Evolutionary conservation across 2,329 filamentous ascomycete species (phyloP), one percentile per base, ranked within the genome.

Genomic region (Fusarium sp.): DNA sequence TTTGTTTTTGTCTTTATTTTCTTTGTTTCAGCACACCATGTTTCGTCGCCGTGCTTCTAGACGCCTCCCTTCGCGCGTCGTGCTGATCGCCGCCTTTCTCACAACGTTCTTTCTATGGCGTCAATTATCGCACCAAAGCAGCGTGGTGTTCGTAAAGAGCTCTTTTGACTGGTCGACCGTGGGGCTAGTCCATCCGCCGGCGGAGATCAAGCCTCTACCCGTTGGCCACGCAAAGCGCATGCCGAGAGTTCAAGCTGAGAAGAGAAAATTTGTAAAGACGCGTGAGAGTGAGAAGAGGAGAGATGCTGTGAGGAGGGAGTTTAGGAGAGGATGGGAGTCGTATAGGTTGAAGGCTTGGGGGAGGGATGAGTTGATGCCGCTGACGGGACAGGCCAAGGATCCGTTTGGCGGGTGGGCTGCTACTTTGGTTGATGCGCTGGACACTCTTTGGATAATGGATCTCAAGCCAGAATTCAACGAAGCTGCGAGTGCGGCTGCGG

Each of bases 391-490:
- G 11, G 82, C 78, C 16, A 86, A 83, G 68, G 84, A 87, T 63
- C 81, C 81, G 2, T 89, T 88, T 77, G 86, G 87, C 7, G 85
- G 86, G 31, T 90, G 88, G 85, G 88, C 85, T 3, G 89, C 89
- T 15, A 90, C 89, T 0, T 78, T 91, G 50, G 86, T 92, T 38
- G 90, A 92, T 76, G 82, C 85, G 1, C 81, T 92, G 47, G 89
- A 91, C 65, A 90, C 89, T 1, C 84, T 92, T 5, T 88, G 86
- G 84, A 91, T 92, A 53, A 90, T 91, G 89, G 89, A 81, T 16
- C 78, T 91, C 28, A 80, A 85, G 12, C 14, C 14, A 15, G 90
- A 92, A 26, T 91, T 68, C 10, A 16, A 7, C 50, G 79, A 85
- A 24, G 89, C 90, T 10, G 84, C 87, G 6, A 80, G 81, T 33